Evolutionary conservation across 1,284 basidiomycete genomes (phyloP), one percentile per base, ranked within the genome.

Genomic region (Puccinia triticina): DNA sequence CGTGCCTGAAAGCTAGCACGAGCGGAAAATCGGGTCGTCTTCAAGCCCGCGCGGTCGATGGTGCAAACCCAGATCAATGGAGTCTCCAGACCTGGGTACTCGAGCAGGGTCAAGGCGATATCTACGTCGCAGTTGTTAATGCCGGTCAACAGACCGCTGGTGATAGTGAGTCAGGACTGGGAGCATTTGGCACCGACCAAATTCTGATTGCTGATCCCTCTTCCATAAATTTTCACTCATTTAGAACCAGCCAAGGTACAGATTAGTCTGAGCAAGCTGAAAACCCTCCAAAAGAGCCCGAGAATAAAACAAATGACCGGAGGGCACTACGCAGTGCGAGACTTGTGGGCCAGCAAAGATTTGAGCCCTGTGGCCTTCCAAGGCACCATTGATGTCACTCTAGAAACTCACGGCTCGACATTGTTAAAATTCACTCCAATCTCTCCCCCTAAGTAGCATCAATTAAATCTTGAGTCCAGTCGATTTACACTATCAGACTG

Each of bases 161-260:
- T 48, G 78, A 80, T 34, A 40, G 78, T 80, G 32, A 72, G 78
- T 55, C n/a, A 23, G 34, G n/a, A n/a, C n/a, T n/a, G n/a, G n/a
- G 71, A 34, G 8, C 21, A 69, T 32, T 48, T 48, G 26, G 40
- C 2, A 50, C 40, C 40, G 7, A 34, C 8, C 2, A 48, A 67
- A 26, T 14, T 18, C 11, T n/a, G 18, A 18, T 34, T n/a, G 40
- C 0, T 43, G 23, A 43, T 46, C 26, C 21, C 34, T 72, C 26
- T n/a, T 23, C 34, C 55, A n/a, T 80, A 18, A 12, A 40, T 12
- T 40, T 21, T 55, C 1, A 34, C 14, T 73, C 5, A 29, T n/a
- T 1, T 48, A 80, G 78, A 43, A 55, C 78, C 78, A 0, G 53
- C 59, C 40, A 55, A 72, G 21, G 55, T 73, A 23, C 50, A 71